Evolutionary conservation across 306 rosid species (phyloP), one percentile per base, ranked within the genome.

Genomic region (Senna tora): DNA sequence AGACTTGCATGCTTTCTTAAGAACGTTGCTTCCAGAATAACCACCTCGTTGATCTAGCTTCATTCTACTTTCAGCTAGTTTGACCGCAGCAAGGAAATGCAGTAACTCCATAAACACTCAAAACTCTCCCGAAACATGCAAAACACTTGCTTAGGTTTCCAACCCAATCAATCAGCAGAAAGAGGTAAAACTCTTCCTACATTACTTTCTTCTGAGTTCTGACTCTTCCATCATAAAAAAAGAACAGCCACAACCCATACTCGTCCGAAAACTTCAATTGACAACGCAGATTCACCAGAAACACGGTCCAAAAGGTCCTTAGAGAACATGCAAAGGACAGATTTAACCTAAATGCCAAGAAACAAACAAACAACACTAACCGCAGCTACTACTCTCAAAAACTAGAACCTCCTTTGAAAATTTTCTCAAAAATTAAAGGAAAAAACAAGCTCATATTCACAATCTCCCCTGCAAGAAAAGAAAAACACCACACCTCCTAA

Each of bases 241-340:
- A 36, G 1, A 45, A 47, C 67, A 62, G 58, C 46, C 51, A 71
- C 42, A 58, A 9, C 63, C 21, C 20, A 20, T 51, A 33, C 3
- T 45, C 36, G 39, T 65, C 56, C 53, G 17, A 67, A 69, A 65
- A 14, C 39, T 51, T 58, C 58, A 70, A 34, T n/a, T 17, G 52
- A 39, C 11, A 66, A 22, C 47, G 32, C 0, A 11, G 25, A 52
- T 65, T 51, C 53, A 9, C 38, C 1, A 20, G 54, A 75, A 62
- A 79, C 16, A 39, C 0, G 71, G 39, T 67, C 69, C 58, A 71
- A 75, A 69, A 12, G 9, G 17, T 75, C 75, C 65, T 49, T 2
- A 55, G 45, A 60, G 30, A 67, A 83, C 76, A 75, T 66, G 81
- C 84, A 72, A 79, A 65, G 9, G 71, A 77, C 45, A 73, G 59